Evolutionary conservation across 768 basidiomycete species (phyloP).

Genomic region (Phylloporus arenicola): DNA sequence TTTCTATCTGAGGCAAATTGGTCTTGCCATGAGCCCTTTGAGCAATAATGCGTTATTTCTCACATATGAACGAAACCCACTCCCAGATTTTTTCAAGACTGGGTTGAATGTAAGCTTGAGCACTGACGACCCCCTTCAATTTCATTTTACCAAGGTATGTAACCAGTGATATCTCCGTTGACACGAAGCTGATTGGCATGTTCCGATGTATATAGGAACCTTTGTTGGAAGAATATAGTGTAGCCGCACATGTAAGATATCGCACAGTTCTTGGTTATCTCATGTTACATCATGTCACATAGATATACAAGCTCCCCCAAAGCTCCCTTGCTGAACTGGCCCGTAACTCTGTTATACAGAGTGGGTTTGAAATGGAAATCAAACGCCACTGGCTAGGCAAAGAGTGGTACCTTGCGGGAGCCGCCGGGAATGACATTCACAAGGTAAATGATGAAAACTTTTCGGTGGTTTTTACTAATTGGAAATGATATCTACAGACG

Average conservation of each 20-base stretch:
- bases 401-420: slow-evolving; percentile 89
- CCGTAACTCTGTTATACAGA: slow-evolving; percentile 95
- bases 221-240: slow-evolving; percentile 92
- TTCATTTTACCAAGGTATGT: slow-evolving; percentile 92
- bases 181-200: background rate
- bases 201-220: slow-evolving; percentile 59
- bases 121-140: slow-evolving; percentile 93
- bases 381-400: slow-evolving; percentile 95
- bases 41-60: slow-evolving; percentile 98
- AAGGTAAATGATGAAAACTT: slow-evolving; percentile 50
- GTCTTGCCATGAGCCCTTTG: slow-evolving; percentile 96
- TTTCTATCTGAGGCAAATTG: slow-evolving; percentile 97
- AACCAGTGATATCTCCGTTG: background rate
- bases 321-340: slow-evolving; percentile 94
- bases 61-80: slow-evolving; percentile 93
- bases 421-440: slow-evolving; percentile 91
- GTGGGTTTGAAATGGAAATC: slow-evolving; percentile 97
- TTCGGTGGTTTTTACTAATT: slow-evolving; percentile 1
- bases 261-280: background rate
- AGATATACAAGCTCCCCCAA: slow-evolving; percentile 97
- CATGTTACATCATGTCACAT: slow-evolving; percentile 1
- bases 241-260: slow-evolving; percentile 82
- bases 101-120: slow-evolving; percentile 95
- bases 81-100: slow-evolving; percentile 94
- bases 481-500: slow-evolving; percentile 49